phyloP scores from a whole-genome alignment of 768 basidiomycete genomes.

The Panellus pusillus region DNA sequence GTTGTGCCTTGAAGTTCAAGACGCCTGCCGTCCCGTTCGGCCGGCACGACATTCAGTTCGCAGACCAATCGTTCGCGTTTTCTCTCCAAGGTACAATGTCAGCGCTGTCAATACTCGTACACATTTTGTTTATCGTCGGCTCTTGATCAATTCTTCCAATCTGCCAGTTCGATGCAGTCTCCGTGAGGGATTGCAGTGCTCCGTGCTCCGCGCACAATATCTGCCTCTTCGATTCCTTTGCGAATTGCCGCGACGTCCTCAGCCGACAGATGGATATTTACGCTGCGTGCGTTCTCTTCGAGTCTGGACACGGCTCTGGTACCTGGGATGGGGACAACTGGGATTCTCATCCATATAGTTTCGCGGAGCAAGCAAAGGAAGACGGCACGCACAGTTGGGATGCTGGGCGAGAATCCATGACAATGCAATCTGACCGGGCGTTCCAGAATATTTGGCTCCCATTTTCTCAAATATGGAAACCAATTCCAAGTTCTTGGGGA shows the following conservation, averaged over 20 bases:
- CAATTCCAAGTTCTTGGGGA: slow-evolving; percentile 34
- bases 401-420: slow-evolving; percentile 22
- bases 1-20: too few species aligned
- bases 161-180: slow-evolving; percentile 12
- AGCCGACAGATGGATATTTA: slow-evolving; percentile 21
- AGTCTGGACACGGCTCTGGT: slow-evolving; percentile 31
- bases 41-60: too few species aligned
- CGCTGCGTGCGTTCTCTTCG: slow-evolving; percentile 34
- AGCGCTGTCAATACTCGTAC: too few species aligned
- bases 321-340: slow-evolving; percentile 36
- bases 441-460: slow-evolving; percentile 31
- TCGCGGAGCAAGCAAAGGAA: background rate
- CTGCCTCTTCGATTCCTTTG: slow-evolving; percentile 24
- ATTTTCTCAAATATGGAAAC: slow-evolving; percentile 33
- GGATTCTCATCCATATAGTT: background rate
- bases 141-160: slow-evolving; percentile 5
- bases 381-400: slow-evolving; percentile 6
- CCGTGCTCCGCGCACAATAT: background rate
- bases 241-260: slow-evolving; percentile 30
- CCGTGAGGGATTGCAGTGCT: slow-evolving; percentile 2
- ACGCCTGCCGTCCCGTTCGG: too few species aligned
- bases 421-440: slow-evolving; percentile 22
- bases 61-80: too few species aligned
- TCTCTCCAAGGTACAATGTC: too few species aligned
- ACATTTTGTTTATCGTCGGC: too few species aligned